Conservation (phyloP, 305 asterid genomes). For the Fraxinus greggii region DNA sequence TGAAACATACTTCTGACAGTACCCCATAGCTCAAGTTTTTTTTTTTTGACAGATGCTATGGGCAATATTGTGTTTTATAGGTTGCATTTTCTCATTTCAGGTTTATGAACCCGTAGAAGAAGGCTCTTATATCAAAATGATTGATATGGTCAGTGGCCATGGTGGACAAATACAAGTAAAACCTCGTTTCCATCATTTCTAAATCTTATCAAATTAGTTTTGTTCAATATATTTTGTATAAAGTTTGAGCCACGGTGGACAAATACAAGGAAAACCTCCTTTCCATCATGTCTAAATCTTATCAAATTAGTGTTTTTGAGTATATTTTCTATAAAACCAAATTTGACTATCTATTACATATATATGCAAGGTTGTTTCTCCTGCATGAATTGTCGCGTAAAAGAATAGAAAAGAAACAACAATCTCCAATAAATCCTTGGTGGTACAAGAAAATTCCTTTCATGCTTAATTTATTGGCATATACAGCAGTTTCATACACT, state of each 20-base stretch:
- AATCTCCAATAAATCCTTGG: not conserved
- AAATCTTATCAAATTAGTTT: conserved; percentile 7
- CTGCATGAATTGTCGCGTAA: not conserved
- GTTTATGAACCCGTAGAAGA: conserved; percentile 96
- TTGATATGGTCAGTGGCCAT: conserved; percentile 95
- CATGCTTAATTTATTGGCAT: not conserved
- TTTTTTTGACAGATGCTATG: conserved; percentile 7
- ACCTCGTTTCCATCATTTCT: conserved; percentile 9
- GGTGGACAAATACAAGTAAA: conserved; percentile 97
- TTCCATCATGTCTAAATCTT: conserved; percentile 14
- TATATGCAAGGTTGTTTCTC: not conserved
- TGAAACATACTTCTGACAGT: conserved; percentile 26
- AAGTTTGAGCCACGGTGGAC: conserved; percentile 71
- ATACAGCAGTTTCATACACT: not conserved
- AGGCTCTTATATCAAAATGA: conserved; percentile 97
- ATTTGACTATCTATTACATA: conserved; percentile 3
- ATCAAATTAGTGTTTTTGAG: not conserved
- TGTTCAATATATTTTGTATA: not conserved
- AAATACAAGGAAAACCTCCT: conserved; percentile 62
- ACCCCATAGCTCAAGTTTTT: conserved; percentile 2
- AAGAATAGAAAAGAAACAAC: not conserved
- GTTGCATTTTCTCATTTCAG: conserved; percentile 41
- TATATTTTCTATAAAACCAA: conserved; percentile 4
- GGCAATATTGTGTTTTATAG: conserved; percentile 24
- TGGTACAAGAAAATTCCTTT: not conserved